A percentile compares a stretch with the other conserved stretches of the same genome.
Evolutionary conservation across 768 basidiomycete genomes (phyloP).

Genomic region (Termitomyces sp.): DNA sequence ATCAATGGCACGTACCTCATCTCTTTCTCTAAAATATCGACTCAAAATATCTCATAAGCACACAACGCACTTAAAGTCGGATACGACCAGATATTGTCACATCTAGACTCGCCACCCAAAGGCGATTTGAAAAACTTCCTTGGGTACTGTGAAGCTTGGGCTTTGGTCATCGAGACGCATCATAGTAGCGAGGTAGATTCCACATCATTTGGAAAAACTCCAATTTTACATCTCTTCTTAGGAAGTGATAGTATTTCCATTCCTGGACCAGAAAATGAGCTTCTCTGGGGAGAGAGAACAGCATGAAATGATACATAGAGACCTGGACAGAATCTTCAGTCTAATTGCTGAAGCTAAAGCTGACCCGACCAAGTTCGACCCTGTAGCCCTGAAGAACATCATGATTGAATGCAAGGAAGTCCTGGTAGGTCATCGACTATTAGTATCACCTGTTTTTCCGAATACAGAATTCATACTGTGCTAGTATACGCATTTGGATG

Average conservation of each 20-base stretch:
- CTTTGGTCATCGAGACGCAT: no score
- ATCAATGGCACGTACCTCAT: no score
- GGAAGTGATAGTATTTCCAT: slow-evolving; percentile 30
- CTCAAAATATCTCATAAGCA: background rate
- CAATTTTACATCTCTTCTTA: background rate
- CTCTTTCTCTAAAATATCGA: no score
- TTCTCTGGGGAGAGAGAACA: slow-evolving; percentile 28
- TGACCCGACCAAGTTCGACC: slow-evolving; percentile 25
- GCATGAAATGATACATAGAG: slow-evolving; percentile 27
- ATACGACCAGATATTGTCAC: no score
- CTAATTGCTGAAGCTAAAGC: slow-evolving; percentile 18
- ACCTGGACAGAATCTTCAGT: slow-evolving; percentile 20
- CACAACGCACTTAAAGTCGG: no score
- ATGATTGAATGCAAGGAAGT: slow-evolving; percentile 22
- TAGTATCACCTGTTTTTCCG: no score
- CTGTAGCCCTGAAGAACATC: slow-evolving; percentile 17
- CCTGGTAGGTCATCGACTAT: slow-evolving; percentile 19
- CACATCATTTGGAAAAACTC: background rate
- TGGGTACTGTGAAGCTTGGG: no score
- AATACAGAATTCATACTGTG: background rate
- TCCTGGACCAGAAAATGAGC: slow-evolving; percentile 29
- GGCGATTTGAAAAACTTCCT: no score
- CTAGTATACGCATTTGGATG: slow-evolving; percentile 31
- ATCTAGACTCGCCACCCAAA: no score
- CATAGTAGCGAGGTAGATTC: no score